A percentile compares a stretch with the other conserved stretches of the same genome.
Conservation (phyloP, 1,284 basidiomycete genomes). For the Cutaneotrichosporon curvatum region DNA sequence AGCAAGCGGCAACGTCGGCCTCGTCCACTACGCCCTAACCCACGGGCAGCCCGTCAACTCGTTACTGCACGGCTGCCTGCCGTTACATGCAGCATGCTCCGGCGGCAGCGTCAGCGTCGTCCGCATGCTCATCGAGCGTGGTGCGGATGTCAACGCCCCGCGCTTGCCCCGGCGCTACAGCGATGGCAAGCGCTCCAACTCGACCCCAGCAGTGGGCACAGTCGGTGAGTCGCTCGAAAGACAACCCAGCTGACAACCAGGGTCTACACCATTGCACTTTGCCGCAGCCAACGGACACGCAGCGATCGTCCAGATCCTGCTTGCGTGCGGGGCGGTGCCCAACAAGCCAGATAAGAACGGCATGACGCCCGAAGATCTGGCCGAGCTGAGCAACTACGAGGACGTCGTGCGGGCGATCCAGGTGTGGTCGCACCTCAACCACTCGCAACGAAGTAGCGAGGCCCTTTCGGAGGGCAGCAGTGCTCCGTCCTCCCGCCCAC, state of each 20-base stretch:
- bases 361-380: slow-evolving; percentile 58
- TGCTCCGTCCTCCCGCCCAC: background rate
- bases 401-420: slow-evolving; percentile 45
- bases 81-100: slow-evolving; percentile 81
- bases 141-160: slow-evolving; percentile 87
- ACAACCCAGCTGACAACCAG: too few relatives aligned
- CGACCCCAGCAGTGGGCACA: slow-evolving; percentile 62
- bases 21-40: slow-evolving; percentile 59
- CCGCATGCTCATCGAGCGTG: slow-evolving; percentile 73
- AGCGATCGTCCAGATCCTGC: slow-evolving; percentile 62
- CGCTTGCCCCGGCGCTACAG: slow-evolving; percentile 61
- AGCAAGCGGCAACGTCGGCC: slow-evolving; percentile 71
- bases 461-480: background rate
- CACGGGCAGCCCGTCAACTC: slow-evolving; percentile 90
- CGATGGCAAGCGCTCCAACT: slow-evolving; percentile 48
- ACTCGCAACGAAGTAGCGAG: background rate
- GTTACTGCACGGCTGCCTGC: slow-evolving; percentile 81
- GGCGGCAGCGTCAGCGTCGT: slow-evolving; percentile 80
- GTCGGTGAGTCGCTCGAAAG: slow-evolving; percentile 37
- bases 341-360: slow-evolving; percentile 78
- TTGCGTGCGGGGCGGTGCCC: slow-evolving; percentile 70
- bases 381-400: slow-evolving; percentile 46
- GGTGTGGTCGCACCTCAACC: slow-evolving; percentile 35
- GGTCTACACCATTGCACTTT: slow-evolving; percentile 88
- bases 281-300: slow-evolving; percentile 85